Conservation (phyloP, 2,329 filamentous ascomycete genomes). For the Hymenoscyphus infarciens region DNA sequence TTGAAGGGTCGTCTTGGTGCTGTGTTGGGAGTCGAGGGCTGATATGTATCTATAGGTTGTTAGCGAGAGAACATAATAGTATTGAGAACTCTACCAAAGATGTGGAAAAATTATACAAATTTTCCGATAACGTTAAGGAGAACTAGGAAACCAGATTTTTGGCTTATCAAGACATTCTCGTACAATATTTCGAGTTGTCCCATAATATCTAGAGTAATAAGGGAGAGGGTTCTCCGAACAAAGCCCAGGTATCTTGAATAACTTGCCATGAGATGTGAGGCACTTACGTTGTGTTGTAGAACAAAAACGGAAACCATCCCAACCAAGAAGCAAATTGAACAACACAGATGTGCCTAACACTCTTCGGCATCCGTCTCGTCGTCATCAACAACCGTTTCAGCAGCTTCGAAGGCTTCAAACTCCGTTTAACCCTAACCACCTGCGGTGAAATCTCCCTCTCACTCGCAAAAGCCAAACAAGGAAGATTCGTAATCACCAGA, state of each 20-base stretch:
- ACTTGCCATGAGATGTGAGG: background rate
- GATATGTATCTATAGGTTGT: slow-evolving; percentile 7
- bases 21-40: background rate
- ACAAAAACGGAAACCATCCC: slow-evolving; percentile 37
- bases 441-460: background rate
- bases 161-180: no score
- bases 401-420: background rate
- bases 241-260: no score
- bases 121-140: no score
- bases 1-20: slow-evolving; percentile 5
- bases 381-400: slow-evolving; percentile 8
- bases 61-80: background rate
- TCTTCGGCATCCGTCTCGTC: slow-evolving; percentile 11
- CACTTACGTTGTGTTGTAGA: slow-evolving; percentile 33
- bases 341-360: slow-evolving; percentile 22
- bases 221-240: no score
- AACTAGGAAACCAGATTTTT: no score
- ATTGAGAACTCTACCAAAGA: background rate
- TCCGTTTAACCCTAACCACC: background rate
- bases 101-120: no score
- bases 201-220: no score
- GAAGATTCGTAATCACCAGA: slow-evolving; percentile 9
- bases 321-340: slow-evolving; percentile 33
- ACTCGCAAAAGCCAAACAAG: background rate
- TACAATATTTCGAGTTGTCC: no score